phyloP scores from a whole-genome alignment of 1,139 yeast species.

The Candida sanyaensis region DNA sequence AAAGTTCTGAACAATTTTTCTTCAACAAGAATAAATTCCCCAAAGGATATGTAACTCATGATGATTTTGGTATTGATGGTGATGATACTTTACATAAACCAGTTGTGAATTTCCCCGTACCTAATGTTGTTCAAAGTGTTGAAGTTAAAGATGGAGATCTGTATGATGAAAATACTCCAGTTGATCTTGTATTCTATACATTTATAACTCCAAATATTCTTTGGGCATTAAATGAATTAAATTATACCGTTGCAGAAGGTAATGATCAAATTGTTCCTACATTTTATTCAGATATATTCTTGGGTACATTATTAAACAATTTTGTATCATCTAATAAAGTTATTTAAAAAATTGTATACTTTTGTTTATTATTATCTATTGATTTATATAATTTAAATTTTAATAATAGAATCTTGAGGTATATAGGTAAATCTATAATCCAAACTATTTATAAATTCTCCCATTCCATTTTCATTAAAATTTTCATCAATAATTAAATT shows the following conservation, averaged over 20 bases:
- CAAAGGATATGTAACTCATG: constrained; percentile 78
- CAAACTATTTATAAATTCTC: constrained; percentile 53
- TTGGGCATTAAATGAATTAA: constrained; percentile 51
- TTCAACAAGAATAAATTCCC: constrained; percentile 21
- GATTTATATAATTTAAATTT: constrained; percentile 22
- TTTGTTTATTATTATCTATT: no score
- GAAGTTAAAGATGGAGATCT: constrained; percentile 16
- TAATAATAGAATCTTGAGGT: constrained; percentile 58
- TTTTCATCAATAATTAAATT: constrained; percentile 61
- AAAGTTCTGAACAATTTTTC: not conserved
- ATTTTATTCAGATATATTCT: constrained; percentile 33
- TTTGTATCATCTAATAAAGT: constrained; percentile 5
- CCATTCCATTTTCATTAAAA: constrained; percentile 43
- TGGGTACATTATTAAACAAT: constrained; percentile 32
- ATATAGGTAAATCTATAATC: constrained; percentile 67
- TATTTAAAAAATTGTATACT: not conserved
- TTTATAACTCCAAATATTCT: constrained; percentile 67
- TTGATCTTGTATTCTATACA: constrained; percentile 77
- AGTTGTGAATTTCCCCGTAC: constrained; percentile 59
- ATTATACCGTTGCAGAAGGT: constrained; percentile 17
- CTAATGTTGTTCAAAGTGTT: constrained; percentile 70
- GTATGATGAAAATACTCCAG: constrained; percentile 25
- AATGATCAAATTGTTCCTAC: constrained; percentile 9
- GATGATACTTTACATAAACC: constrained; percentile 85
- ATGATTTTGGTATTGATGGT: constrained; percentile 82